Conservation (phyloP, 306 rosid genomes). For the Cicer arietinum region DNA sequence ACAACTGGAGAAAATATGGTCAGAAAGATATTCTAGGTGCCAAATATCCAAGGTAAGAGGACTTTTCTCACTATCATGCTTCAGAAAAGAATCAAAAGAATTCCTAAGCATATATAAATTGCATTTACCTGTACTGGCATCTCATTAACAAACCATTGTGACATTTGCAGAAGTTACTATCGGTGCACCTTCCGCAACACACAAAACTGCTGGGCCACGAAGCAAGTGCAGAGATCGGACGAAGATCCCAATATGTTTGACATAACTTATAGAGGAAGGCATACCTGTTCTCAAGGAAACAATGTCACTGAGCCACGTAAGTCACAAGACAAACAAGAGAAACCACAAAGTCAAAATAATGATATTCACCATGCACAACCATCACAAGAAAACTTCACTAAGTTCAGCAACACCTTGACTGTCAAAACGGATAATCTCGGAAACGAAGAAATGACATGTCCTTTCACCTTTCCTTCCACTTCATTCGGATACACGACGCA, state of each 20-base stretch:
- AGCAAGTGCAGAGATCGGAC: slow-evolving; percentile 97
- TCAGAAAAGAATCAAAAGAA: slow-evolving; percentile 28
- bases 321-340: slow-evolving; percentile 71
- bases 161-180: slow-evolving; percentile 89
- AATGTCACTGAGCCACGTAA: slow-evolving; percentile 53
- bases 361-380: slow-evolving; percentile 47
- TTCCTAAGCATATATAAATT: background rate
- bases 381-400: slow-evolving; percentile 44
- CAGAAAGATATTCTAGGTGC: slow-evolving; percentile 91
- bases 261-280: slow-evolving; percentile 81
- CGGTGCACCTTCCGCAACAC: slow-evolving; percentile 90
- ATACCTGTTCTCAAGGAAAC: slow-evolving; percentile 76
- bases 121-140: slow-evolving; percentile 15
- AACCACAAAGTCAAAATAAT: slow-evolving; percentile 31
- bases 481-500: slow-evolving; percentile 53
- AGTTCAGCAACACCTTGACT: slow-evolving; percentile 46
- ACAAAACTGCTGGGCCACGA: slow-evolving; percentile 82
- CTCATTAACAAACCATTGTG: slow-evolving; percentile 39
- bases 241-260: slow-evolving; percentile 78
- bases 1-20: slow-evolving; percentile 93
- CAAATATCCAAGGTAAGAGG: slow-evolving; percentile 76
- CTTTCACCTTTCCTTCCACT: slow-evolving; percentile 71
- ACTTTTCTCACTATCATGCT: slow-evolving; percentile 12
- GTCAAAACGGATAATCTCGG: slow-evolving; percentile 48
- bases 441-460: slow-evolving; percentile 51